Conservation (phyloP, 176 grass and related monocot species). For the Oryza glaberrima region DNA sequence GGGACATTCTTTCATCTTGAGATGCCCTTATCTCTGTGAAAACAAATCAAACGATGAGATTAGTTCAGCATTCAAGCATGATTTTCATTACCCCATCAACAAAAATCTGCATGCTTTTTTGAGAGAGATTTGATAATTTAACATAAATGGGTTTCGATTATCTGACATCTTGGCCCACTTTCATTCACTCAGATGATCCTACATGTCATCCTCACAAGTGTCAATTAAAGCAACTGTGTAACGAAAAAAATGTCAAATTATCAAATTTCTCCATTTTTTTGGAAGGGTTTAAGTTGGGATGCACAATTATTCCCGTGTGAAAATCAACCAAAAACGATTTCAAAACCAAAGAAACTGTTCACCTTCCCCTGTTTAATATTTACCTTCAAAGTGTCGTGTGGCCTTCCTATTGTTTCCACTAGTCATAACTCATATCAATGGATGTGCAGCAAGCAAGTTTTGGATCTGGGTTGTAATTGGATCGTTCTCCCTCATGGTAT, state of each 20-base stretch:
- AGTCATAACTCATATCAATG: slow-evolving; percentile 11
- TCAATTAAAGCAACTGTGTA: too few relatives aligned
- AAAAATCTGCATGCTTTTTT: not conserved
- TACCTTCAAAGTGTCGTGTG: not conserved
- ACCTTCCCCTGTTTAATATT: too few relatives aligned
- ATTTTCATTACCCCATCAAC: not conserved
- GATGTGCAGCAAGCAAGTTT: slow-evolving; percentile 42
- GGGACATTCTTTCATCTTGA: not conserved
- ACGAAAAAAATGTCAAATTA: too few relatives aligned
- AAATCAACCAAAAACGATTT: not conserved
- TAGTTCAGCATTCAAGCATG: not conserved
- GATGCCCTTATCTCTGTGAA: not conserved
- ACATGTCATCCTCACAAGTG: too few relatives aligned
- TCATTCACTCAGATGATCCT: too few relatives aligned
- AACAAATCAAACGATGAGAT: not conserved
- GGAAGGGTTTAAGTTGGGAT: slow-evolving; percentile 14
- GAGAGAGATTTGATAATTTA: too few relatives aligned
- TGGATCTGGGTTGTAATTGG: slow-evolving; percentile 44
- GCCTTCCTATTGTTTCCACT: not conserved
- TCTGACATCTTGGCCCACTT: too few relatives aligned
- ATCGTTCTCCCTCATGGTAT: slow-evolving; percentile 32
- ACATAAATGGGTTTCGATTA: too few relatives aligned
- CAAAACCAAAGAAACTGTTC: not conserved
- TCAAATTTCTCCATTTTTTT: not conserved
- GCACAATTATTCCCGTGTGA: not conserved